Conservation (phyloP, 1,139 yeast species). For the Suhomyces guaymorum region DNA sequence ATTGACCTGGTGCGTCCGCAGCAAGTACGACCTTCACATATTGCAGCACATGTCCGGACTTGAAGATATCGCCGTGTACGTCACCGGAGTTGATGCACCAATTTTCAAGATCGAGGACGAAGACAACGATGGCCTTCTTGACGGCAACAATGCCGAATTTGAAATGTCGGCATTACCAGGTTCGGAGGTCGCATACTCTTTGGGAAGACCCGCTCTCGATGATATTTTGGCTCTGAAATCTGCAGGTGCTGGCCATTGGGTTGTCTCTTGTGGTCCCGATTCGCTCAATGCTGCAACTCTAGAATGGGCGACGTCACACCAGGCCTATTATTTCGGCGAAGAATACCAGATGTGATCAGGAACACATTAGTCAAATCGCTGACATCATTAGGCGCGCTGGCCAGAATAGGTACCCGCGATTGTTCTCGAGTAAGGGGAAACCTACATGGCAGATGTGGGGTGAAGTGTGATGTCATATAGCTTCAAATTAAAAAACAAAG, state of each 20-base stretch:
- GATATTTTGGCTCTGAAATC: conserved; percentile 28
- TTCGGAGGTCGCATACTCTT: conserved; percentile 6
- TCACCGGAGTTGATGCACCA: conserved; percentile 21
- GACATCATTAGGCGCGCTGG: too few species aligned
- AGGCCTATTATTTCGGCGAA: conserved; percentile 48
- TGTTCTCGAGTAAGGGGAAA: too few species aligned
- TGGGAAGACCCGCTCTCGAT: conserved; percentile 46
- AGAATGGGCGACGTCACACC: conserved; percentile 39
- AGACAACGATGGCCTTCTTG: conserved; percentile 23
- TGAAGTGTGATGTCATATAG: too few species aligned
- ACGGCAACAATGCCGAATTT: conserved; percentile 19
- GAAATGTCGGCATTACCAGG: conserved; percentile 20
- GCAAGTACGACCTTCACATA: conserved; percentile 43
- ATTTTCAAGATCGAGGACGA: conserved; percentile 16
- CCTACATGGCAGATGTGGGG: too few species aligned
- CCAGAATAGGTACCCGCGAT: too few species aligned
- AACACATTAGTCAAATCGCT: too few species aligned
- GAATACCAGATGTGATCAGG: conserved; percentile 35
- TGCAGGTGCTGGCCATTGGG: conserved; percentile 44
- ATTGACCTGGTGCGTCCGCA: conserved; percentile 58
- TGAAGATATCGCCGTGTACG: conserved; percentile 21
- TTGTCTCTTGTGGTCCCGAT: conserved; percentile 73
- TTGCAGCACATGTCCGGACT: conserved; percentile 35
- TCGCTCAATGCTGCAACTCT: conserved; percentile 50
- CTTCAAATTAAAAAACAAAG: too few species aligned